A percentile compares a stretch with the other conserved stretches of the same genome.
These are phyloP conservation scores for Salix exigua DNA, from an alignment of 345 rosid genomes.

Conservation along the genomic window DNA sequence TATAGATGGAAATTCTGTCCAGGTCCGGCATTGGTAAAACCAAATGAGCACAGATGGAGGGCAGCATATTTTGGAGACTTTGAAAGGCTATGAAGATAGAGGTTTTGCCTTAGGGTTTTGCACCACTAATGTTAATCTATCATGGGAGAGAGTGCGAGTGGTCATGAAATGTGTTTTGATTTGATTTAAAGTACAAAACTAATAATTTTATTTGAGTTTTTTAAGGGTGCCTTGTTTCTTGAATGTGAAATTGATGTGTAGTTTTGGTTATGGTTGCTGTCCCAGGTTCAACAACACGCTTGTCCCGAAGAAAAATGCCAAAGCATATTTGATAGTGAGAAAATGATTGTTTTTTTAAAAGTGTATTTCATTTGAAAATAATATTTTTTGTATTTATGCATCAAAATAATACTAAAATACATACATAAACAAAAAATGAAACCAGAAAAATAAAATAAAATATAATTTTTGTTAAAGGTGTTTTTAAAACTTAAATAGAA, in stretches of 20 bases:
- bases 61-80: neutral
- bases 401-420: too few relatives aligned
- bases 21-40: neutral
- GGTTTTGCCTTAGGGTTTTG: slow-evolving; percentile 11
- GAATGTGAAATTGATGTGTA: neutral
- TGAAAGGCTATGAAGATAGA: neutral
- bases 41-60: neutral
- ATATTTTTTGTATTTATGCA: too few relatives aligned
- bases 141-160: neutral
- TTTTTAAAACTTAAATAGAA: too few relatives aligned
- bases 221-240: neutral
- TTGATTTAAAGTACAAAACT: neutral
- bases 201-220: neutral
- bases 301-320: neutral
- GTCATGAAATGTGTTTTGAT: neutral
- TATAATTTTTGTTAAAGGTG: too few relatives aligned
- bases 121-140: neutral
- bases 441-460: too few relatives aligned
- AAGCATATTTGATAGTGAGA: too few relatives aligned
- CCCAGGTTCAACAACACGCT: neutral
- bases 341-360: too few relatives aligned
- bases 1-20: neutral
- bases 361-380: too few relatives aligned
- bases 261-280: neutral
- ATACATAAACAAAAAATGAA: too few relatives aligned